Conservation (phyloP, 2,329 filamentous ascomycete species). For the Byssoonygena ceratinophila region DNA sequence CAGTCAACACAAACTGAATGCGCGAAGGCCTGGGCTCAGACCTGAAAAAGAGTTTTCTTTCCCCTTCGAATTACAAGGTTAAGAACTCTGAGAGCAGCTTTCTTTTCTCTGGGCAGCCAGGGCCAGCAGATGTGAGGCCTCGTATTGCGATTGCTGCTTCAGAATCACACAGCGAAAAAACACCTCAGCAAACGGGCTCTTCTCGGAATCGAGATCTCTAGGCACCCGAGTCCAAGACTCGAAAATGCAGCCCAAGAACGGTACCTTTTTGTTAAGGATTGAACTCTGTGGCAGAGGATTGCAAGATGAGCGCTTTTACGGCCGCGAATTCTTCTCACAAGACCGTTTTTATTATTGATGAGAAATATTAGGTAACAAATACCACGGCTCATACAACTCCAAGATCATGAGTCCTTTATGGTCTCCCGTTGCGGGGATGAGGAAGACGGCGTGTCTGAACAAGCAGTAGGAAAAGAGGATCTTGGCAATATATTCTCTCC, state of each 20-base stretch:
- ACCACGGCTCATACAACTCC: background rate
- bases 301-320: background rate
- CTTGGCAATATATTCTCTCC: background rate
- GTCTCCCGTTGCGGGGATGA: background rate
- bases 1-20: background rate
- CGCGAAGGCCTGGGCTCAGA: background rate
- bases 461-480: background rate
- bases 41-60: background rate
- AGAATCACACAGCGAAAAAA: background rate
- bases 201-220: background rate
- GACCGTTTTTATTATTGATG: background rate
- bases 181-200: background rate
- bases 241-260: background rate
- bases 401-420: background rate
- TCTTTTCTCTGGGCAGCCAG: background rate
- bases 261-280: background rate
- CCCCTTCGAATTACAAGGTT: background rate
- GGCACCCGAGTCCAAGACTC: constrained; percentile 1
- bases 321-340: background rate
- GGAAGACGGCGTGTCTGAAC: background rate
- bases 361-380: constrained; percentile 5
- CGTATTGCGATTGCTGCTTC: background rate
- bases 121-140: background rate
- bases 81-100: background rate
- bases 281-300: background rate